A percentile compares a stretch with the other conserved stretches of the same genome.
Conservation (phyloP, 2,329 filamentous ascomycete genomes). For the Aspergillus candidus region DNA sequence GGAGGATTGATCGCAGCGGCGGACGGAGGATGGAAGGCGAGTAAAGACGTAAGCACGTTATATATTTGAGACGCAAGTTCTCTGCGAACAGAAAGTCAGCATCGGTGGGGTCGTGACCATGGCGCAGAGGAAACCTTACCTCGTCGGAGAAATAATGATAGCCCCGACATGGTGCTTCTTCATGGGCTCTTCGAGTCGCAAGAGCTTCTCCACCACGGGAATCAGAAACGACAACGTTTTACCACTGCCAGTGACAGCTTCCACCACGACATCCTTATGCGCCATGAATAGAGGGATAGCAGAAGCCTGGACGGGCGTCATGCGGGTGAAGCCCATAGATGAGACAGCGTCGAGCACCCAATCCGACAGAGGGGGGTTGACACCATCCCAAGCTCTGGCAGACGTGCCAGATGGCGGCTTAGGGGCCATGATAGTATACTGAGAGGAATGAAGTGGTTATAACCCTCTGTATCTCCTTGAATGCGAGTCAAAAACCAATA, state of each 20-base stretch:
- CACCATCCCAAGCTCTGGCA: constrained; percentile 59
- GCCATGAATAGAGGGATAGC: constrained; percentile 81
- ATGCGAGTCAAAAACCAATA: constrained; percentile 9
- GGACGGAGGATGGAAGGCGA: constrained; percentile 78
- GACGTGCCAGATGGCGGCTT: constrained; percentile 41
- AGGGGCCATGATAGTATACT: constrained; percentile 22
- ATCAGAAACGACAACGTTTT: constrained; percentile 85
- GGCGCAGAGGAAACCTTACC: constrained; percentile 27
- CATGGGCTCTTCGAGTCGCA: constrained; percentile 72
- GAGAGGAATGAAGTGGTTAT: constrained; percentile 1
- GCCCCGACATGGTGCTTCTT: constrained; percentile 86
- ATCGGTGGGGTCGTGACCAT: background rate
- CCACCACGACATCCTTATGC: constrained; percentile 88
- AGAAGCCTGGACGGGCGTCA: constrained; percentile 93
- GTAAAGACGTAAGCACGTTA: constrained; percentile 66
- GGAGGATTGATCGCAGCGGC: constrained; percentile 44
- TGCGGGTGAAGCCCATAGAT: constrained; percentile 77
- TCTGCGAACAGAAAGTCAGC: constrained; percentile 38
- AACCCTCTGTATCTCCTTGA: constrained; percentile 4
- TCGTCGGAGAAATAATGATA: constrained; percentile 85
- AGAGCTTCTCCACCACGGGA: constrained; percentile 72
- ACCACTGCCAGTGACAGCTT: constrained; percentile 85
- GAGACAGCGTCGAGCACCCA: constrained; percentile 82
- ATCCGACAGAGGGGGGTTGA: constrained; percentile 65
- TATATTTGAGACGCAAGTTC: constrained; percentile 90